phyloP scores from a whole-genome alignment of 2,329 filamentous ascomycete genomes.

The Xenoacremonium recifei region DNA sequence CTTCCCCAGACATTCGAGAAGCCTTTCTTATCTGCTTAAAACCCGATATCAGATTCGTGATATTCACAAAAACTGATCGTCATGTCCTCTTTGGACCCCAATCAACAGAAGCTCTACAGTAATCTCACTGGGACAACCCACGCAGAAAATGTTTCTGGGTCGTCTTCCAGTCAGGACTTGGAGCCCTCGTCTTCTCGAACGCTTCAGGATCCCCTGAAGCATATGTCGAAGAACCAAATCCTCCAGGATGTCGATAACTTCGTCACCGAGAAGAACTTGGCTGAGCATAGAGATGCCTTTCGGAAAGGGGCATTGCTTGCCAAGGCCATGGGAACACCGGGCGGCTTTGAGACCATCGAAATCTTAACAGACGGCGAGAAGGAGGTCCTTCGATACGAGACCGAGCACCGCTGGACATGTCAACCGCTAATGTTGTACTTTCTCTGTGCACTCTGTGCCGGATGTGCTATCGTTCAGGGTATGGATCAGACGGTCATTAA shows the following conservation, averaged over 20 bases:
- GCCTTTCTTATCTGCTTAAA: too few relatives aligned
- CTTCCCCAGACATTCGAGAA: too few relatives aligned
- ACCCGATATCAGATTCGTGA: too few relatives aligned
- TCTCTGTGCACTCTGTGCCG: slow-evolving; percentile 50
- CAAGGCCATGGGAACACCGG: slow-evolving; percentile 23
- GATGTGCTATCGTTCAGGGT: slow-evolving; percentile 54
- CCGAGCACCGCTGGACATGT: slow-evolving; percentile 55
- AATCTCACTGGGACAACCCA: not conserved
- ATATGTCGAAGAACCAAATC: slow-evolving; percentile 16
- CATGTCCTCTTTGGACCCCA: too few relatives aligned
- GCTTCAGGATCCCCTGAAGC: slow-evolving; percentile 19
- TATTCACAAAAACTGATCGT: too few relatives aligned
- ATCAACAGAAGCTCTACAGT: too few relatives aligned
- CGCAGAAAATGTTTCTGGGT: not conserved
- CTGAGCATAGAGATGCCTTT: slow-evolving; percentile 41
- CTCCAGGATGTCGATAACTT: slow-evolving; percentile 16
- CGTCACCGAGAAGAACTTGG: slow-evolving; percentile 36
- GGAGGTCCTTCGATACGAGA: slow-evolving; percentile 33
- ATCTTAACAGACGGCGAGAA: slow-evolving; percentile 37
- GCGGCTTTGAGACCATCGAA: slow-evolving; percentile 23
- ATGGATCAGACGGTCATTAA: slow-evolving; percentile 65
- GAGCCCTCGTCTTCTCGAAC: slow-evolving; percentile 5
- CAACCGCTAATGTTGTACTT: slow-evolving; percentile 42
- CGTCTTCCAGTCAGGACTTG: not conserved
- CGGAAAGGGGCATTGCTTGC: slow-evolving; percentile 35